Evolutionary conservation across 2,329 filamentous ascomycete species (phyloP), one percentile per base, ranked within the genome.

Genomic region (Lachnellula subtilissima): DNA sequence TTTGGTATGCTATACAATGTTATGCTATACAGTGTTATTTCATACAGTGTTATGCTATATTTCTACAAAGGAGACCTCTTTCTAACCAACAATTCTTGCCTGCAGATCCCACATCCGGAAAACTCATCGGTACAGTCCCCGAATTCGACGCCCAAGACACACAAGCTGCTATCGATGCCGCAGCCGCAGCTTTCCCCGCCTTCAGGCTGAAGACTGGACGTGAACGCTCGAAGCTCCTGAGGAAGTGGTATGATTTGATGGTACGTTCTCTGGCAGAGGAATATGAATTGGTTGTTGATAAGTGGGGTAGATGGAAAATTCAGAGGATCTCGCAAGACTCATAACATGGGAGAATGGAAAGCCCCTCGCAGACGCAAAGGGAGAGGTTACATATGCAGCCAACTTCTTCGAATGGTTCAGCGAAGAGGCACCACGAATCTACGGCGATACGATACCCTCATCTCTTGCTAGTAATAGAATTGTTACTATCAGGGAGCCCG

Each of bases 341-440:
- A 91, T 96, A 67, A 94, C 90, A 40, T 89, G 87, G 85, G 91
- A 96, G 76, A 95, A 95, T 64, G 91, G 91, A 61, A 96, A 96
- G 76, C 89, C 91, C 1, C 68, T 88, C 28, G 83, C 87, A 32
- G 88, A 92, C 68, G 86, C 88, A 37, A 83, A 82, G 69, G 86
- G 84, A 39, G 88, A 92, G 74, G 83, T 85, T 7, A 76, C 78
- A 37, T 91, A 91, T 66, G 87, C 88, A 8, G 84, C 88, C 56
- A 84, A 79, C 70, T 92, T 91, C 71, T 82, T 90, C 59, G 86
- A 90, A 72, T 92, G 88, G 88, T 92, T 91, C 72, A 84, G 82
- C 60, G 89, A 91, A 70, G 88, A 91, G 74, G 89, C 88, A 2
- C 87, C 87, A 2, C 76, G 88, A 46, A 74, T 80, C 39, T 89